These are phyloP conservation scores for Benincasa hispida DNA, from an alignment of 306 rosid species.

Conservation along the genomic window DNA sequence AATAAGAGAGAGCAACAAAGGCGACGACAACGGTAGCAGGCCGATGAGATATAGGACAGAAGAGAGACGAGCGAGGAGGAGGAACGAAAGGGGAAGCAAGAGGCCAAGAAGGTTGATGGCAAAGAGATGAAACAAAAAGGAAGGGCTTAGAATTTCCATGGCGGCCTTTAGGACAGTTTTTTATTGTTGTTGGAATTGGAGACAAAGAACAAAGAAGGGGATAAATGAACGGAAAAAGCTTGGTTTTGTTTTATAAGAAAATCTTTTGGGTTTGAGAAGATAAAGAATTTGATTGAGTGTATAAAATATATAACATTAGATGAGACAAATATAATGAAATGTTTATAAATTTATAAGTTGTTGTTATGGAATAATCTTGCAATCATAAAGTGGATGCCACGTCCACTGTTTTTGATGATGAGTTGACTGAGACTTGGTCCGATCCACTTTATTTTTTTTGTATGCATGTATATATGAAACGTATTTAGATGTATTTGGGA, in stretches of 20 bases:
- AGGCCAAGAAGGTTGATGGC: conserved; percentile 47
- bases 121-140: conserved; percentile 26
- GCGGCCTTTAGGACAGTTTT: conserved; percentile 8
- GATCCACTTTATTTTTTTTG: not conserved
- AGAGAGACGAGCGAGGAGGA: conserved; percentile 50
- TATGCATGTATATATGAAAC: not conserved
- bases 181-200: not conserved
- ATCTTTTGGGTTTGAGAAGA: not conserved
- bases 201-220: not conserved
- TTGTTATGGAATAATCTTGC: not conserved
- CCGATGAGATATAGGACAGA: conserved; percentile 16
- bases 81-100: conserved; percentile 64
- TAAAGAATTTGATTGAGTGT: not conserved
- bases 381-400: conserved; percentile 3
- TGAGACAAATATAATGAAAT: too few species aligned
- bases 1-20: conserved; percentile 20
- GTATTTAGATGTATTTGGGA: too few species aligned
- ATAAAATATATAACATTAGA: not conserved
- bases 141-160: conserved; percentile 11
- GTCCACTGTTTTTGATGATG: not conserved
- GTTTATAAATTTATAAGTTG: not conserved
- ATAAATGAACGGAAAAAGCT: not conserved
- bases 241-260: not conserved
- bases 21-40: not conserved
- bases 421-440: conserved; percentile 1